Evolutionary conservation across 2,329 filamentous ascomycete species (phyloP).

Genomic region (Exutisphaerella laricina): DNA sequence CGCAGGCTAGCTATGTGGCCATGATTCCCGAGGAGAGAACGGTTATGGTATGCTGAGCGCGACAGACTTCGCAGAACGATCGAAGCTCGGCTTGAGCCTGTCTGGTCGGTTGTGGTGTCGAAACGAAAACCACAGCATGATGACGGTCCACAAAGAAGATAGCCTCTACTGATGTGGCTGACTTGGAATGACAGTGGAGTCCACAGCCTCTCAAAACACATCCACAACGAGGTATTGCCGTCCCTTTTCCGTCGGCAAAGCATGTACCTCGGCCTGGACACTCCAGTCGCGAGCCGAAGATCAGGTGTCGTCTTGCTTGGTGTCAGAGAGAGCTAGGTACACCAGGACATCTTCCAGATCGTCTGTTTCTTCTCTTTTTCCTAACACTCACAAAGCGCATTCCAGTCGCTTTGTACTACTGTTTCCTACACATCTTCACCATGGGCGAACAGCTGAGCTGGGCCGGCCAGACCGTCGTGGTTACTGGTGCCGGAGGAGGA

Average conservation of each 20-base stretch:
- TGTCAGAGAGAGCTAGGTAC: background rate
- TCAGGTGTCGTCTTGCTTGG: background rate
- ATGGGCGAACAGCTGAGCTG: conserved; percentile 70
- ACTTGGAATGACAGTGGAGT: too few species aligned
- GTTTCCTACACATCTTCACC: conserved; percentile 15
- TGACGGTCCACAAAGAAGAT: too few species aligned
- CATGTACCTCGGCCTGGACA: background rate
- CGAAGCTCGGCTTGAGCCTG: conserved; percentile 1
- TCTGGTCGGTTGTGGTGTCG: background rate
- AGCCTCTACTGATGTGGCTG: too few species aligned
- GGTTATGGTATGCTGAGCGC: too few species aligned
- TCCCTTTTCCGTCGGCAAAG: too few species aligned
- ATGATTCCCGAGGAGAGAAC: too few species aligned
- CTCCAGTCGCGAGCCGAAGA: background rate
- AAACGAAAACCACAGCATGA: background rate
- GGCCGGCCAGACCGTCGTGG: conserved; percentile 82
- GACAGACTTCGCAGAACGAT: background rate
- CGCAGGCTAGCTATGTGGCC: background rate
- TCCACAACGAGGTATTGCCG: too few species aligned
- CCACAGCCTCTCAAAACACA: too few species aligned
- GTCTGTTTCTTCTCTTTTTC: conserved; percentile 1
- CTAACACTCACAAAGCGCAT: conserved; percentile 2
- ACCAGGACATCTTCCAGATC: background rate
- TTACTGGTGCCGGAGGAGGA: conserved; percentile 80
- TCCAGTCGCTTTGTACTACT: conserved; percentile 4